Base-by-base conservation (phyloP, 805 yeast genomes). In the Metschnikowia hibisci region DNA sequence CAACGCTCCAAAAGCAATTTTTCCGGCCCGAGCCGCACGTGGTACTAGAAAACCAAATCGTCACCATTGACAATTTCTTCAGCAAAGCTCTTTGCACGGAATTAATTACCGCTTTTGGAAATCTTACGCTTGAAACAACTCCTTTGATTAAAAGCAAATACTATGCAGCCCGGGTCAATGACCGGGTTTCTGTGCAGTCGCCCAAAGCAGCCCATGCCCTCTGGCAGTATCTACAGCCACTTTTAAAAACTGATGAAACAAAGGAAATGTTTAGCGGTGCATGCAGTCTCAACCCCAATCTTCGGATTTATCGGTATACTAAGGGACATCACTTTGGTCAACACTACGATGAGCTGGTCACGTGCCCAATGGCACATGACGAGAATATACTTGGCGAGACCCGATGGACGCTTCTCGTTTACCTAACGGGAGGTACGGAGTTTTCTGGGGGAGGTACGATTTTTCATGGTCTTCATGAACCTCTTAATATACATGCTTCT, bases 291-390 rank as follows among this genome's bases (percentile, higher is more conserved):
- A 79, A 80, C 45, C 77, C 82, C 1, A 78, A 79, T 42, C 54
- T 81, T 11, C 55, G 87, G 30, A 58, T 80, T 4, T 81, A 81
- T 55, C 52, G 84, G 36, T 81, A 81, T 54, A 52, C 55, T 2
- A 64, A 67, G 47, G 84, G 84, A 0, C 84, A 81, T 46, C 77
- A 71, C 53, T 81, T 81, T 51, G 81, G 76, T 3, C 66, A 73
- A 47, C 86, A 81, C 53, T 79, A 78, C 51, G 87, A 81, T 51
- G 85, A 80, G 38, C 65, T 77, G 6, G 82, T 77, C 4, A 45
- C 47, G 3, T 66, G 68, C 25, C 51, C 60, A 1, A 40, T 56
- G 7, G 51, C 56, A 8, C 57, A 53, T 9, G 58, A 61, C 9
- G 55, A 59, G 13, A 57, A 53, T 2, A 9, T 22, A 12, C 51